A percentile compares a stretch with the other conserved stretches of the same genome.
Evolutionary conservation across 2,329 filamentous ascomycete species (phyloP).

Genomic region (Colletotrichum horii): DNA sequence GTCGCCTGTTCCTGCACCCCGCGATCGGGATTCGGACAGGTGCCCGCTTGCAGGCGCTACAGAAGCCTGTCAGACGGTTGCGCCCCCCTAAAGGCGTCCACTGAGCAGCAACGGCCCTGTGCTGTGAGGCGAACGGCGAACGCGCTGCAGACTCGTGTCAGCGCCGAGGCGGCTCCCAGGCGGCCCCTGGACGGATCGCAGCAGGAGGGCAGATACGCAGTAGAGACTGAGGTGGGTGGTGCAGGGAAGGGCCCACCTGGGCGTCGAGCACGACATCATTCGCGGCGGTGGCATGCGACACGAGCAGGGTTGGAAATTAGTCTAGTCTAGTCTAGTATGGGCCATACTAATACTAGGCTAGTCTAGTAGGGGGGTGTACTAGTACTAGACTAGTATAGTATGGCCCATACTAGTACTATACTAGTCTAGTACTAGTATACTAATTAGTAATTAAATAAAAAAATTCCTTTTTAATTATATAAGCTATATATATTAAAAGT

Average conservation of each 20-base stretch:
- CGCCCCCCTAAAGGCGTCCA: background rate
- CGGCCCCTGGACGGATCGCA: background rate
- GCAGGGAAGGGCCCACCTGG: background rate
- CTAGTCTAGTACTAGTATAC: no score
- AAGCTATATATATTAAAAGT: no score
- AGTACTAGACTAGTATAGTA: no score
- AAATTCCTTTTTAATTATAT: no score
- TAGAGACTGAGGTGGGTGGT: background rate
- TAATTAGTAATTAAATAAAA: no score
- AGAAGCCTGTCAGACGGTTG: background rate
- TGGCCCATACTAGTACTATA: no score
- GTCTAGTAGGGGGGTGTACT: no score
- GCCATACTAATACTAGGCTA: no score
- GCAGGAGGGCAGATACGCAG: background rate
- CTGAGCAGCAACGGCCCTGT: background rate
- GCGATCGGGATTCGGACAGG: background rate
- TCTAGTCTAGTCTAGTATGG: no score
- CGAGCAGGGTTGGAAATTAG: no score
- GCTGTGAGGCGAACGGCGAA: background rate
- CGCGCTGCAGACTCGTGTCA: background rate
- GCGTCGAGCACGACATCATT: conserved; percentile 19
- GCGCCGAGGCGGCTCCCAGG: background rate
- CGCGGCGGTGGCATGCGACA: background rate
- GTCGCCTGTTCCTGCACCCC: background rate
- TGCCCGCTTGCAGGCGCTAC: background rate